phyloP scores from a whole-genome alignment of 2,329 filamentous ascomycete genomes.

The Onygenales sp. region DNA sequence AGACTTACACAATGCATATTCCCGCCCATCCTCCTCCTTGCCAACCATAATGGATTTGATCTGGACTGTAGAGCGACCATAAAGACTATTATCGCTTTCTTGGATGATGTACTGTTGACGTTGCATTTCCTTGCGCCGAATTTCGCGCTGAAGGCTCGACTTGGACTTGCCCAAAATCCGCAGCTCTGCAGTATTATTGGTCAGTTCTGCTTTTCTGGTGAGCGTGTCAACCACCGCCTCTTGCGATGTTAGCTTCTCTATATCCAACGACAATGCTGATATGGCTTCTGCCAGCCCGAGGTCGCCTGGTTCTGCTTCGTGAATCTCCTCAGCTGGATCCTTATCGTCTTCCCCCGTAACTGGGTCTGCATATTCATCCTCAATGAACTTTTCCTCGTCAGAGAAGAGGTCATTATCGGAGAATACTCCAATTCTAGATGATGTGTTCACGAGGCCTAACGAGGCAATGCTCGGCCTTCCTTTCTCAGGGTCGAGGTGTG shows the following conservation, averaged over 20 bases:
- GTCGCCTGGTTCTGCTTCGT: conserved; percentile 89
- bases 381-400: conserved; percentile 74
- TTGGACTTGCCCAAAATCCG: conserved; percentile 90
- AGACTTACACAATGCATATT: conserved; percentile 70
- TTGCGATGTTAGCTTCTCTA: conserved; percentile 78
- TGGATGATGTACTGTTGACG: conserved; percentile 94
- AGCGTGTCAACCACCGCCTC: conserved; percentile 86
- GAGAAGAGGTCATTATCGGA: conserved; percentile 86
- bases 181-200: conserved; percentile 90
- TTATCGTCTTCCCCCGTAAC: conserved; percentile 49
- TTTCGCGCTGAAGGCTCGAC: conserved; percentile 83
- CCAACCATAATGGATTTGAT: conserved; percentile 93
- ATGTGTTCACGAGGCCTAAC: conserved; percentile 77
- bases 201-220: conserved; percentile 87
- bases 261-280: conserved; percentile 74
- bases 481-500: conserved; percentile 38
- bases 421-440: conserved; percentile 84
- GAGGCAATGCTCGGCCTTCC: conserved; percentile 84
- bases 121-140: conserved; percentile 88
- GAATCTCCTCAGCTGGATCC: conserved; percentile 69
- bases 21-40: conserved; percentile 81
- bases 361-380: conserved; percentile 74
- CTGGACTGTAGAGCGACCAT: conserved; percentile 77
- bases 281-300: conserved; percentile 90
- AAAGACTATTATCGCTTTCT: conserved; percentile 94